Evolutionary conservation across 176 grass and related monocot species (phyloP).

Genomic region (Rhipidocladum racemiflorum): DNA sequence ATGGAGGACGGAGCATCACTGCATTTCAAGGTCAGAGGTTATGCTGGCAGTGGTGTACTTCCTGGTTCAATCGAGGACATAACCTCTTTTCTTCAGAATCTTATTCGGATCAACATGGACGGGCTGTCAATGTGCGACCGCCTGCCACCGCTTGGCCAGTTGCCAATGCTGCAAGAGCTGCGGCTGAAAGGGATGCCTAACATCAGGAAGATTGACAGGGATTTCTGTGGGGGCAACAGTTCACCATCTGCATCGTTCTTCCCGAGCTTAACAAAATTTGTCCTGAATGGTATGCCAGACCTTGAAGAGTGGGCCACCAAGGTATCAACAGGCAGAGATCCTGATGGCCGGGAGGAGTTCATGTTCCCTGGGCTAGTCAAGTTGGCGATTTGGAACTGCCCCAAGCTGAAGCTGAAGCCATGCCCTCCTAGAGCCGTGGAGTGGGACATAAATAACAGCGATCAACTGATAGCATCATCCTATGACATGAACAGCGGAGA

Average conservation of each 20-base stretch:
- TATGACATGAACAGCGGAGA: not conserved
- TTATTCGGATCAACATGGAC: constrained; percentile 16
- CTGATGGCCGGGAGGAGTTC: not conserved
- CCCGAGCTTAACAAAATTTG: constrained; percentile 15
- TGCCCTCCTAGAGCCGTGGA: not conserved
- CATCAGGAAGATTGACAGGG: not conserved
- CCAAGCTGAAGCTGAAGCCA: not conserved
- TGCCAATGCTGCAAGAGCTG: not conserved
- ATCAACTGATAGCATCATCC: not conserved
- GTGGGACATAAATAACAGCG: constrained; percentile 11
- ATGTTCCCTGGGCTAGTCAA: not conserved
- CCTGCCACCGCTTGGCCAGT: not conserved
- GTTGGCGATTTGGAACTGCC: constrained; percentile 2
- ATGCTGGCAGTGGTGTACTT: not conserved
- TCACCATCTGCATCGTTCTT: not conserved
- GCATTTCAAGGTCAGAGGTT: not conserved
- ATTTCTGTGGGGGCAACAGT: not conserved
- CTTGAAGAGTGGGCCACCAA: constrained; percentile 3
- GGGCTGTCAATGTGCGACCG: not conserved
- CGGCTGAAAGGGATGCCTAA: constrained; percentile 18
- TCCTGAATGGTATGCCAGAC: constrained; percentile 5
- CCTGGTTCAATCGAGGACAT: not conserved
- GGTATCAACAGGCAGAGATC: not conserved
- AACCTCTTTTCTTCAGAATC: constrained; percentile 9
- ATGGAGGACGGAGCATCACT: not conserved